phyloP scores from a whole-genome alignment of 768 basidiomycete genomes.

The Suillus decipiens region DNA sequence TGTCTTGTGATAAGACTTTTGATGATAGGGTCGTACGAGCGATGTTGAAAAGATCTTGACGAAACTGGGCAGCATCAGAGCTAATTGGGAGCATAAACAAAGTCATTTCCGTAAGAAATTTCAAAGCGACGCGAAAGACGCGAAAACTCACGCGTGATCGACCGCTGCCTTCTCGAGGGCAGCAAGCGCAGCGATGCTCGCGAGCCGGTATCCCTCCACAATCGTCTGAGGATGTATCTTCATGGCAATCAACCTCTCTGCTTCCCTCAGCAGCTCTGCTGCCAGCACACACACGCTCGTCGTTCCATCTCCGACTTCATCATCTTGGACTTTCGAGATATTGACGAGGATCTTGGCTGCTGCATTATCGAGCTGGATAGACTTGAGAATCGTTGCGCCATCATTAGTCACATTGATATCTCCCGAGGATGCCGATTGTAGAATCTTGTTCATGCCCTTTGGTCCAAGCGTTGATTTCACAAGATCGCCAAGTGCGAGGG shows the following conservation, averaged over 20 bases:
- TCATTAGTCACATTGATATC: conserved; percentile 98
- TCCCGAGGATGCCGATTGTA: conserved; percentile 86
- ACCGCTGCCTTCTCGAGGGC: conserved; percentile 82
- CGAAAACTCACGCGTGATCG: conserved; percentile 74
- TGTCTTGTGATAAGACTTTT: conserved; percentile 96
- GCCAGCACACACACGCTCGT: conserved; percentile 91
- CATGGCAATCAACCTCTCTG: conserved; percentile 88
- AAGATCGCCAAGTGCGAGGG: conserved; percentile 94
- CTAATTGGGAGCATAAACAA: conserved; percentile 36
- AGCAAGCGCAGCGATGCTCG: conserved; percentile 78
- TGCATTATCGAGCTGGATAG: conserved; percentile 96
- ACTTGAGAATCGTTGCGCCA: conserved; percentile 97
- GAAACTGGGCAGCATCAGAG: conserved; percentile 72
- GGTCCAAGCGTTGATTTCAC: conserved; percentile 98
- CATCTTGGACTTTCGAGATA: conserved; percentile 99
- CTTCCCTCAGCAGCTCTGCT: conserved; percentile 89
- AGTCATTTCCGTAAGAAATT: neutral
- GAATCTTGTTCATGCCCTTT: conserved; percentile 99
- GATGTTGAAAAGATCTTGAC: conserved; percentile 93
- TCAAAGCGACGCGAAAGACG: neutral
- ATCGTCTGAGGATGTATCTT: conserved; percentile 99
- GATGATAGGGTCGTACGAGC: conserved; percentile 94
- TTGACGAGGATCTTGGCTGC: conserved; percentile 99
- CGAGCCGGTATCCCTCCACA: conserved; percentile 94
- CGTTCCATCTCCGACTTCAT: conserved; percentile 97